phyloP scores from a whole-genome alignment of 1,284 basidiomycete species.

The Irpex sp. region DNA sequence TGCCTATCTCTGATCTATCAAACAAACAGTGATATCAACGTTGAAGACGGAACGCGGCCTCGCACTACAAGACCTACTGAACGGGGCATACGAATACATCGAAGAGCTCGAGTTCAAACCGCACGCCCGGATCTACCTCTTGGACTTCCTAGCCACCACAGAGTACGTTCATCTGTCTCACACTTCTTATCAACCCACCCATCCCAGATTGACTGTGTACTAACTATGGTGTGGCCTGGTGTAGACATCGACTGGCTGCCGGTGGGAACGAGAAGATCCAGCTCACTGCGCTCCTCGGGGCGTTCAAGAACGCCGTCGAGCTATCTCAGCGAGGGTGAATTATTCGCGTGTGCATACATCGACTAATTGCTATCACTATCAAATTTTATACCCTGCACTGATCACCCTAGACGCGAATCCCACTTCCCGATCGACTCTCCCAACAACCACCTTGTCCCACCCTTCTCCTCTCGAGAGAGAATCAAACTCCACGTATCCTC shows the following conservation, averaged over 20 bases:
- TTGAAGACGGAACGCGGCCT: slow-evolving; percentile 91
- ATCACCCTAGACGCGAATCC: slow-evolving; percentile 22
- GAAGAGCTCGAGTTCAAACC: slow-evolving; percentile 83
- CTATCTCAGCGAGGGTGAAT: slow-evolving; percentile 41
- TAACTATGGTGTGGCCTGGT: neutral
- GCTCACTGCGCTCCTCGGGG: slow-evolving; percentile 84
- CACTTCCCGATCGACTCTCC: slow-evolving; percentile 24
- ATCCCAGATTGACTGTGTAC: neutral
- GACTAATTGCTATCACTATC: too few relatives aligned
- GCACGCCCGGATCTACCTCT: slow-evolving; percentile 82
- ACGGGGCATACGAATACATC: slow-evolving; percentile 88
- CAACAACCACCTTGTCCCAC: slow-evolving; percentile 14
- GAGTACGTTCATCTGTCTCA: slow-evolving; percentile 76
- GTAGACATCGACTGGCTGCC: slow-evolving; percentile 85
- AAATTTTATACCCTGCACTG: neutral
- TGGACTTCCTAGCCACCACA: slow-evolving; percentile 86
- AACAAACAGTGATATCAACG: slow-evolving; percentile 68
- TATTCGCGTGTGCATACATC: neutral
- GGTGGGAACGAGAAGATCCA: slow-evolving; percentile 96
- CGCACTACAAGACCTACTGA: slow-evolving; percentile 93
- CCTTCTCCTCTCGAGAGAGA: slow-evolving; percentile 3
- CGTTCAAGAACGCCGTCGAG: slow-evolving; percentile 92
- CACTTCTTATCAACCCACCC: too few relatives aligned
- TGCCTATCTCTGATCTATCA: neutral
- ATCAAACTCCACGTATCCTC: slow-evolving; percentile 23